Evolutionary conservation across 179 eudicot species (phyloP), one percentile per base, ranked within the genome.

Genomic region (Beta macrorhiza): DNA sequence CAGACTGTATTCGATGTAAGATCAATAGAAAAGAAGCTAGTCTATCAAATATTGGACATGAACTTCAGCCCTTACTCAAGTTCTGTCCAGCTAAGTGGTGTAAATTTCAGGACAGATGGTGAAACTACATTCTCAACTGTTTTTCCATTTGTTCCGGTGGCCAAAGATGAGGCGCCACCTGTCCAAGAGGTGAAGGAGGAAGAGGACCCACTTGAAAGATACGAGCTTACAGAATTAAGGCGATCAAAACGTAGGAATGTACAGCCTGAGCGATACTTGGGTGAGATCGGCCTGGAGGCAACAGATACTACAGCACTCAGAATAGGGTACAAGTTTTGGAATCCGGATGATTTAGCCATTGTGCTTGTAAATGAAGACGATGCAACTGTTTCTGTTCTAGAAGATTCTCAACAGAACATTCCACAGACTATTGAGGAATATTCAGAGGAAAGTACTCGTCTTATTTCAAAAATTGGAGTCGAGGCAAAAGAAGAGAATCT

Each of bases 211-310:
- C 62, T 71, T 22, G 45, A 81, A 6, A 53, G 37, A 16, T 86
- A 87, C 68, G 91, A 91, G 81, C 51, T 80, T 15, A 83, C 67
- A 47, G 93, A 86, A 42, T 81, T 94, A 84, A 86, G 99, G 79
- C 85, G 99, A 75, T 92, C 99, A 72, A 94, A 91, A 83, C 96
- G 99, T 16, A 82, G 98, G 67, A 77, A 70, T 71, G 86, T 92
- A 42, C 90, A 89, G 74, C 99, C 99, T 2, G 93, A 96, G 57
- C 90, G 98, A 56, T 96, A 91, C 79, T 78, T 90, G 77, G 99
- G 92, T 16, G 90, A 87, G 81, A 94, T 87, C 72, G 93, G 92
- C 51, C 82, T 90, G 53, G 84, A 89, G 76, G 89, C 83, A 42
- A 78, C 80, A 5, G 99, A 94, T 79, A 82, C 85, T 61, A 89